Conservation (phyloP, 1,139 yeast genomes). For the Pneumocystis carinii region DNA sequence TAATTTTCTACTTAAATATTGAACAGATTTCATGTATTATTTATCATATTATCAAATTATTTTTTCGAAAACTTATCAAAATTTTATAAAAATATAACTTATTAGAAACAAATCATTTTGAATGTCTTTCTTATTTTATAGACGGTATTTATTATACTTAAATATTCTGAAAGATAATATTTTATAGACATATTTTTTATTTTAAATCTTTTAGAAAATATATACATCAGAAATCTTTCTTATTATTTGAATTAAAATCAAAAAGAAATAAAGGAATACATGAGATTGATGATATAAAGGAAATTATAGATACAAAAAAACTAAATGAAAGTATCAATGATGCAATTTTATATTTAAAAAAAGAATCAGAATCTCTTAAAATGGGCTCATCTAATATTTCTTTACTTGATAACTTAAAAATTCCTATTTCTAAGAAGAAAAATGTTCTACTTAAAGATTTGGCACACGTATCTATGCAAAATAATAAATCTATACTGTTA, state of each 20-base stretch:
- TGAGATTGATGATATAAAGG: background rate
- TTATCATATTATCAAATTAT: background rate
- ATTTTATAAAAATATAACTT: background rate
- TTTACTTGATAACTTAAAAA: background rate
- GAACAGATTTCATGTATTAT: background rate
- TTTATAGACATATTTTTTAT: background rate
- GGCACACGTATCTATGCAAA: background rate
- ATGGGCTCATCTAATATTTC: background rate
- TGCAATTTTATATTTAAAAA: background rate
- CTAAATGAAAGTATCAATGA: background rate
- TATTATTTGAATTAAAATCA: background rate
- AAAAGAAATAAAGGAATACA: background rate
- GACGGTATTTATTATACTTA: background rate
- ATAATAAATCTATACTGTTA: background rate
- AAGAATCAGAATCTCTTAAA: background rate
- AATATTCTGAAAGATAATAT: background rate
- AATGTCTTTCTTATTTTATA: background rate
- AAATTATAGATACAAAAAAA: background rate
- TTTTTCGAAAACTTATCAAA: background rate
- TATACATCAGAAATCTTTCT: background rate
- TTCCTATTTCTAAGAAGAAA: background rate
- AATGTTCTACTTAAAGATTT: background rate
- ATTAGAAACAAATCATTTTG: background rate
- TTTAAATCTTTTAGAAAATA: background rate
- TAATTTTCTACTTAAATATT: background rate